Evolutionary conservation across 768 basidiomycete species (phyloP), one percentile per base, ranked within the genome.

Genomic region (Boletellus ananiceps): DNA sequence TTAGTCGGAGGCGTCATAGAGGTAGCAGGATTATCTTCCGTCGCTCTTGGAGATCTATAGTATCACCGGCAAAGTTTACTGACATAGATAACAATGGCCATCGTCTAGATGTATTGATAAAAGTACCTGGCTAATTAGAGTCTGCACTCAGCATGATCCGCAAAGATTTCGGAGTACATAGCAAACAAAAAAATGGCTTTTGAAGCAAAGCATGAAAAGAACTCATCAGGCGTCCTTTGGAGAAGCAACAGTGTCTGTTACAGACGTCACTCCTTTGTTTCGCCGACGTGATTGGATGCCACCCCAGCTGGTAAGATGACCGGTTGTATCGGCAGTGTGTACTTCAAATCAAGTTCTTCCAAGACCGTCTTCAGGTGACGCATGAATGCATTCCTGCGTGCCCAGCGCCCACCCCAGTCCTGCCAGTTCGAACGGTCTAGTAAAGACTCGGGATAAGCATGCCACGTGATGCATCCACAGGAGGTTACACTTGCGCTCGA

Each of bases 1-100:
- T 78, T 99, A 14, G 84, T 98, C 7, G 96, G 96, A 16, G 96
- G 96, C 2, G 74, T 93, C 12, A 86, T 98, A 46, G 95, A 97
- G 63, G 93, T 90, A 13, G 88, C 93, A 15, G 86, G 83, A 18
- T 65, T 98, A 35, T 79, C 86, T n/a, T 77, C 83, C 29, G 71
- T 77, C 48, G 84, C 84, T 31, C 69, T 91, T 46, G 84, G 69
- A 64, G 60, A 63, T 52, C 51, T 65, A 29, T 63, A 46, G 35
- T 11, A 3, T 31, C 19, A 25, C 23, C 23, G 23, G 19, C 1
- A 5, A 25, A 25, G 4, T 19, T 19, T 19, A 19, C 19, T 19
- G 19, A 19, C 44, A 37, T 42, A 38, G 6, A 51, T 49, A 7
- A 29, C 23, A 25, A 11, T 46, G 35, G 4, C 42, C 48, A 51